Percentiles rank a stretch among this genome's conserved stretches.
phyloP scores from a whole-genome alignment of 345 rosid genomes.

The Clausena lansium region DNA sequence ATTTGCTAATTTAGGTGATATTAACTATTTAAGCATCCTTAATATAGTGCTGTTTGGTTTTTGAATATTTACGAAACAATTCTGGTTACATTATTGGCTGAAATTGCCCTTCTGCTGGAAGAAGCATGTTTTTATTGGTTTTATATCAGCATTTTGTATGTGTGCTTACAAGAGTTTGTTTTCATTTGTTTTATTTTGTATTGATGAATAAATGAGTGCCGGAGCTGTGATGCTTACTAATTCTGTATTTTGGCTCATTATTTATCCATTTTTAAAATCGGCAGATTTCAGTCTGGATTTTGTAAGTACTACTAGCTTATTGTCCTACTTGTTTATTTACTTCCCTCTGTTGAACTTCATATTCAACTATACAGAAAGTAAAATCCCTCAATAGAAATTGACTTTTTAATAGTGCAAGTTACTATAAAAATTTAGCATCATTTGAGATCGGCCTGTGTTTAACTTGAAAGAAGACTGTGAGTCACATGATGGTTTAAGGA shows the following conservation, averaged over 20 bases:
- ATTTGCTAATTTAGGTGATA: not conserved
- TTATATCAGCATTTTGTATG: not conserved
- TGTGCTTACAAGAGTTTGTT: not conserved
- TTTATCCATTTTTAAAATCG: constrained; percentile 63
- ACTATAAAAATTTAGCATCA: not conserved
- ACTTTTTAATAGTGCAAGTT: not conserved
- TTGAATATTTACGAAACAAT: not conserved
- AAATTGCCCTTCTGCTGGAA: not conserved
- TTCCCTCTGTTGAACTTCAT: not conserved
- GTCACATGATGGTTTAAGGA: not conserved
- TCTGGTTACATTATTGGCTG: not conserved
- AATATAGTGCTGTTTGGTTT: not conserved
- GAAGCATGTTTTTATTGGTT: not conserved
- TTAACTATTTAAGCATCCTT: not conserved
- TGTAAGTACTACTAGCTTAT: constrained; percentile 57
- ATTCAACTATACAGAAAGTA: not conserved
- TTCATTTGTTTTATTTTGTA: constrained; percentile 9
- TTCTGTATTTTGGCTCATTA: constrained; percentile 78
- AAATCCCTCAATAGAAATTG: not conserved
- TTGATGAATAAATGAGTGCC: constrained; percentile 52
- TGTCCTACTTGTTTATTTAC: not conserved
- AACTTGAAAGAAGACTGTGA: not conserved
- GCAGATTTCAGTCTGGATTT: constrained; percentile 46
- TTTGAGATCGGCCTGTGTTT: not conserved
- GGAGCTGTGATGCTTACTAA: constrained; percentile 93